Percentiles rank a stretch among this genome's conserved stretches.
phyloP scores from a whole-genome alignment of 73 alveolate genomes.

The Paramecium biaurelia region DNA sequence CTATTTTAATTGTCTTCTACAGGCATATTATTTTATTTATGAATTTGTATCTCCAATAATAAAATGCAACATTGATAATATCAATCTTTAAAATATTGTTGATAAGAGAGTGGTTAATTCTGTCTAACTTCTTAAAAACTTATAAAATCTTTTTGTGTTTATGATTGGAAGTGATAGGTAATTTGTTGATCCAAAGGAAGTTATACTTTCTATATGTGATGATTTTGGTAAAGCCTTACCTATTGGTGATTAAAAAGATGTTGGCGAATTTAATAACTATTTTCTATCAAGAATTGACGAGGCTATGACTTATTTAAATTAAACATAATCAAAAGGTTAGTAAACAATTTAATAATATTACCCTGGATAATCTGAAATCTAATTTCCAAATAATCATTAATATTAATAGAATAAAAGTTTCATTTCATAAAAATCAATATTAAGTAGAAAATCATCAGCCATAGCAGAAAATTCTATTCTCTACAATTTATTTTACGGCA shows the following conservation, averaged over 20 bases:
- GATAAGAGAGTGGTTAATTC: constrained; percentile 60
- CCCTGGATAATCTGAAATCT: not conserved
- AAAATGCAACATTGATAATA: constrained; percentile 31
- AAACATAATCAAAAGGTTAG: not conserved
- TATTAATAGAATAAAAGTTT: not conserved
- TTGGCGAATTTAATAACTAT: constrained; percentile 82
- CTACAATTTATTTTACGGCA: not conserved
- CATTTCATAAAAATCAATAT: not conserved
- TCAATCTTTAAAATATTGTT: not conserved
- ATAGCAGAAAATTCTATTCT: not conserved
- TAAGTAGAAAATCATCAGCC: not conserved
- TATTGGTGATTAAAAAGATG: constrained; percentile 87
- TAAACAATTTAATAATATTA: not conserved
- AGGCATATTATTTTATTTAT: constrained; percentile 75
- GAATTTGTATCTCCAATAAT: constrained; percentile 70
- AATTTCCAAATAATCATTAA: not conserved
- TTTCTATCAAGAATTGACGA: constrained; percentile 81
- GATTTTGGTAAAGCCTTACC: constrained; percentile 74
- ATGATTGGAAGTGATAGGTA: constrained; percentile 72
- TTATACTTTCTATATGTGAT: constrained; percentile 68
- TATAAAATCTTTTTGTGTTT: constrained; percentile 67
- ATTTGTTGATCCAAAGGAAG: constrained; percentile 78
- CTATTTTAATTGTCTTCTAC: constrained; percentile 80
- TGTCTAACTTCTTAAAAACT: constrained; percentile 45
- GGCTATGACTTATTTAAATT: constrained; percentile 12